Evolutionary conservation across 1,139 yeast species (phyloP), one percentile per base, ranked within the genome.

Genomic region (Williopsis jadinii): DNA sequence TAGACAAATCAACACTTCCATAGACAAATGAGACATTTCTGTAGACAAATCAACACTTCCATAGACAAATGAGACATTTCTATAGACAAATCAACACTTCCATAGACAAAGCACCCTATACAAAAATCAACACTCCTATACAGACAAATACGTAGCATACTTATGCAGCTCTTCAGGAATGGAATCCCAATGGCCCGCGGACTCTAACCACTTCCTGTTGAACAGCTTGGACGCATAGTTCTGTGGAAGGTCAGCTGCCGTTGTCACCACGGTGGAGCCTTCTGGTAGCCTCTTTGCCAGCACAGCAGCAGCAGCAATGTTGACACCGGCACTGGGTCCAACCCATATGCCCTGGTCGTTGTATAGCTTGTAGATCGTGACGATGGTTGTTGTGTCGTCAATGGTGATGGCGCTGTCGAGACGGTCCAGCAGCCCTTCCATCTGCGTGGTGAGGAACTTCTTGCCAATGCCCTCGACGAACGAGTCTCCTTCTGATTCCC

Each of bases 381-480:
- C 19, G 4, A 53, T 34, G 4, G 49, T 44, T 14, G 50, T 53
- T 2, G 36, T 37, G 19, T 53, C 56, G 10, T 42, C 34, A 9
- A 47, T 39, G 10, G 51, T 44, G 15, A 44, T 33, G 1, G 51
- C 47, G 3, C 44, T 49, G 40, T 49, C 50, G 9, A 47, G 42
- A 9, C 45, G 15, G 8, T 47, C 43, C 9, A 53, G 35, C 2
- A 41, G 41, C 30, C 47, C 54, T 6, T 30, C 12, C 46, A 51
- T 36, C 37, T 53, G 53, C 5, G 50, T 54, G 9, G 54, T 48
- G 8, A 49, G 38, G 15, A 44, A 48, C 32, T 46, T 36, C 40
- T 51, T 50, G 10, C 56, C 56, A 34, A 53, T 40, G 9, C 56
- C 56, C 34, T 53, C 56, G 12, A 51, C 49, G 33, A 53, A 51